Evolutionary conservation across 2,329 filamentous ascomycete species (phyloP), one percentile per base, ranked within the genome.

Genomic region (Didymella sp.): DNA sequence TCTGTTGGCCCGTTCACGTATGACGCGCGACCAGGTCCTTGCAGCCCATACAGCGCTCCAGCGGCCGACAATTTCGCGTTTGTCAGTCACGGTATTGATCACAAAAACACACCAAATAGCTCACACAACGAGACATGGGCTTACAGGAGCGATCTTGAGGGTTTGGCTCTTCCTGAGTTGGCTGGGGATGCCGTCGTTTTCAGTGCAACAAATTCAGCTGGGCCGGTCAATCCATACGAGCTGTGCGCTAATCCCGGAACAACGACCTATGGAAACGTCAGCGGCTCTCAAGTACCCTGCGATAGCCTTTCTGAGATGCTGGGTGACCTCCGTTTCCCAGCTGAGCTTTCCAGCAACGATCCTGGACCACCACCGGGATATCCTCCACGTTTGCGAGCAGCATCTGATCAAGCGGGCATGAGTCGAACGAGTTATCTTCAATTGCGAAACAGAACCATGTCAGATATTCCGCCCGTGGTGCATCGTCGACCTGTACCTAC

Each of bases 211-310:
- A 68, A 68, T 31, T 24, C 55, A 2, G 40, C 53, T n/a, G 63
- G 65, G 1, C 65, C 65, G 3, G 63, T 68, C 0, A 62, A 68
- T 19, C 64, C 64, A 25, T 61, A 56, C 22, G 63, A 65, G 5
- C 50, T 62, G 7, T 45, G 21, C n/a, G 21, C 44, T 2, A 30
- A 22, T 25, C 19, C 49, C 4, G 27, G 21, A 9, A 8, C 5
- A 12, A 12, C 1, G 7, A 7, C 35, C 2, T 5, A 4, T 19
- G 1, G 8, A 1, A 30, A 21, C 6, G 3, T 6, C 15, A 27
- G n/a, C 11, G 13, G 8, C 17, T 2, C 6, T 12, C 28, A 21
- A 9, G n/a, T 12, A 9, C 6, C 21, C 4, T 6, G 13, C 11
- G 52, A 45, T 4, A 46, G 28, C 6, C 27, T 62, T 7, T 41